phyloP scores from a whole-genome alignment of 805 yeast genomes.

The Starmerella gropengiesseri region DNA sequence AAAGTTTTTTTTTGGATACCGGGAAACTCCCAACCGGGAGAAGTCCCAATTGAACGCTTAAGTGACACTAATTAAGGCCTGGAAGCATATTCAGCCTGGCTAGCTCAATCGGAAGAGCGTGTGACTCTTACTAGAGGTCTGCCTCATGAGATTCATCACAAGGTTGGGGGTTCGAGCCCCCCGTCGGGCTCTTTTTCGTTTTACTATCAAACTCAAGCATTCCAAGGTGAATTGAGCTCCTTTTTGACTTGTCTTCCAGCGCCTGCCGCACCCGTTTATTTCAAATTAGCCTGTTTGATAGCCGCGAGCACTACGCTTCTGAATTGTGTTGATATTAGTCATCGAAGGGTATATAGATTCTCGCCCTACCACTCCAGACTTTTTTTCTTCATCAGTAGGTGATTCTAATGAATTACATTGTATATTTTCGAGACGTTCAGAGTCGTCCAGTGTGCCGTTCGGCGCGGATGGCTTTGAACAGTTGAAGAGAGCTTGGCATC shows the following conservation, averaged over 20 bases:
- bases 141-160: slow-evolving; percentile 20
- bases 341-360: not conserved
- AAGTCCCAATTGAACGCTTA: not conserved
- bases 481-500: slow-evolving; percentile 27
- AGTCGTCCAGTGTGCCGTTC: slow-evolving; percentile 17
- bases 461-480: slow-evolving; percentile 19
- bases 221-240: too few species aligned
- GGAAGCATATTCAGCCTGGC: too few species aligned
- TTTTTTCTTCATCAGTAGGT: slow-evolving; percentile 26
- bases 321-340: not conserved
- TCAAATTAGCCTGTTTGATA: too few species aligned
- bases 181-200: slow-evolving; percentile 22
- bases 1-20: slow-evolving; percentile 5
- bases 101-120: slow-evolving; percentile 24
- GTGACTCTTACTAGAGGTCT: slow-evolving; percentile 19
- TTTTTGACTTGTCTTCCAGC: too few species aligned
- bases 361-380: not conserved
- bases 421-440: slow-evolving; percentile 25
- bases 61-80: not conserved
- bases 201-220: too few species aligned
- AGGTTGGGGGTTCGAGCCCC: slow-evolving; percentile 25
- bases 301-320: too few species aligned
- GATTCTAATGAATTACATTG: slow-evolving; percentile 27
- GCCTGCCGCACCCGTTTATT: too few species aligned
- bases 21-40: not conserved